These are phyloP conservation scores for Noccaea caerulescens DNA, from an alignment of 345 rosid species.

Conservation along the genomic window DNA sequence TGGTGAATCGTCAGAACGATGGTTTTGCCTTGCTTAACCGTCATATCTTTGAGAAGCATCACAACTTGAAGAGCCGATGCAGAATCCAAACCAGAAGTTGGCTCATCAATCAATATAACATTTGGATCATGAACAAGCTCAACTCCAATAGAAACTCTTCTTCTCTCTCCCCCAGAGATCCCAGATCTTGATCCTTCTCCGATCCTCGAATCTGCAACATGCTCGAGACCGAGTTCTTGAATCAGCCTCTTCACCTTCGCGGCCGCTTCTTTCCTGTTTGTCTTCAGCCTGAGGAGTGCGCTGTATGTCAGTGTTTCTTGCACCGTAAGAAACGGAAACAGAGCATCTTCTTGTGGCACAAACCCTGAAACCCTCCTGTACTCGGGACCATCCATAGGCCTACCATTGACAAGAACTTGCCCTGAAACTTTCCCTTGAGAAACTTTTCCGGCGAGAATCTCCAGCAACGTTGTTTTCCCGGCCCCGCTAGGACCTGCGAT, in stretches of 20 bases:
- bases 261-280: slow-evolving; percentile 50
- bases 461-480: slow-evolving; percentile 85
- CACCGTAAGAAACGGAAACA: slow-evolving; percentile 84
- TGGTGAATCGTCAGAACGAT: slow-evolving; percentile 84
- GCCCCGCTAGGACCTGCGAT: slow-evolving; percentile 96
- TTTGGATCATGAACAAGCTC: slow-evolving; percentile 90
- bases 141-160: slow-evolving; percentile 87
- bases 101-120: slow-evolving; percentile 87
- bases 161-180: slow-evolving; percentile 89
- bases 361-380: slow-evolving; percentile 76
- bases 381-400: slow-evolving; percentile 54
- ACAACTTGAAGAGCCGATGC: slow-evolving; percentile 80
- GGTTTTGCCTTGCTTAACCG: slow-evolving; percentile 74
- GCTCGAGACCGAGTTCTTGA: slow-evolving; percentile 75
- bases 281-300: slow-evolving; percentile 75
- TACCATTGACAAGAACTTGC: slow-evolving; percentile 66
- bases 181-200: slow-evolving; percentile 69
- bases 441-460: slow-evolving; percentile 79
- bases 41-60: slow-evolving; percentile 70
- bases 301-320: slow-evolving; percentile 84
- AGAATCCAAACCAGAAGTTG: slow-evolving; percentile 95
- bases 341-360: slow-evolving; percentile 84
- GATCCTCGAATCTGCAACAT: slow-evolving; percentile 61
- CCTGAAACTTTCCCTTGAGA: slow-evolving; percentile 52
- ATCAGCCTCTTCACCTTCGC: slow-evolving; percentile 61